A percentile compares a stretch with the other conserved stretches of the same genome.
Evolutionary conservation across 1,284 basidiomycete species (phyloP).

Genomic region (Papiliotrema nemorosa): DNA sequence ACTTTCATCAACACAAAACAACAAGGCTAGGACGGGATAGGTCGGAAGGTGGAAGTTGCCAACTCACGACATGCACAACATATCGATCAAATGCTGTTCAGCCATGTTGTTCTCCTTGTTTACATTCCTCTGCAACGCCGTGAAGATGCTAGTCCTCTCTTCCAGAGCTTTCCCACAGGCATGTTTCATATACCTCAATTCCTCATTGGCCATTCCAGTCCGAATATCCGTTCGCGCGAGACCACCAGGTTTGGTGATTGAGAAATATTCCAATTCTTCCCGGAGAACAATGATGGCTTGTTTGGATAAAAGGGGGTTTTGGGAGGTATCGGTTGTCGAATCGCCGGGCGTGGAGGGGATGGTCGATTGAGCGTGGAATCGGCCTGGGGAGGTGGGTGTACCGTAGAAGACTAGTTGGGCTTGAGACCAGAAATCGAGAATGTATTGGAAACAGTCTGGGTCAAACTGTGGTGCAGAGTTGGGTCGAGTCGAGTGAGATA

Average conservation of each 20-base stretch:
- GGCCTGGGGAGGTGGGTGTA: constrained; percentile 65
- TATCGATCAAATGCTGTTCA: constrained; percentile 98
- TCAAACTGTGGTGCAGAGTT: constrained; percentile 67
- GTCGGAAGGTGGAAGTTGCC: too few species aligned
- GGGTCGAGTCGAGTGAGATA: not conserved
- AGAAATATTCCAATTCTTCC: constrained; percentile 97
- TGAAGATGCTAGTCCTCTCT: constrained; percentile 89
- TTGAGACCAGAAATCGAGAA: constrained; percentile 83
- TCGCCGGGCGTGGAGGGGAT: constrained; percentile 56
- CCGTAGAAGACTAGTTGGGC: constrained; percentile 93
- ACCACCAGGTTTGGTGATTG: constrained; percentile 59
- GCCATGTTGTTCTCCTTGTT: constrained; percentile 99
- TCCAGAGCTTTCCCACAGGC: constrained; percentile 83
- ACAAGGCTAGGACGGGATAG: too few species aligned
- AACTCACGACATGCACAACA: constrained; percentile 96
- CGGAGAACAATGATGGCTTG: constrained; percentile 98
- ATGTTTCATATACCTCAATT: constrained; percentile 71
- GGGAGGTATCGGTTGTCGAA: constrained; percentile 46
- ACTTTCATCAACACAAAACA: constrained; percentile 50
- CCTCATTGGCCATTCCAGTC: constrained; percentile 68
- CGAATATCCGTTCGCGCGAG: constrained; percentile 62
- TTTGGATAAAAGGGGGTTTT: constrained; percentile 89
- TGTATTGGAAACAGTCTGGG: constrained; percentile 90
- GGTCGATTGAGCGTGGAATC: constrained; percentile 74
- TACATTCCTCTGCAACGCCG: constrained; percentile 95